Base-by-base conservation (phyloP, 1,139 yeast species). In the Insectozyma bohioensis region DNA sequence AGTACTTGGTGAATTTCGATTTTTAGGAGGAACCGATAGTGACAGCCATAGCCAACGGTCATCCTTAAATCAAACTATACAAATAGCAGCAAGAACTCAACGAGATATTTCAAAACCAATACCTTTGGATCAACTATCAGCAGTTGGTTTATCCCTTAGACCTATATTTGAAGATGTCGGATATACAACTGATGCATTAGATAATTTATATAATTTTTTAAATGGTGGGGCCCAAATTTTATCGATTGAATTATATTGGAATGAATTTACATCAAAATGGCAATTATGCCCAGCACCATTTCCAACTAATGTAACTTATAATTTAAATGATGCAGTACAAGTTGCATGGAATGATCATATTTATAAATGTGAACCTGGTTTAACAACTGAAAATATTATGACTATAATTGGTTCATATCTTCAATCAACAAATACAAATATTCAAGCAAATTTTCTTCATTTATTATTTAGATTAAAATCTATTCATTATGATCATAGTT, bases 161-260 rank as follows among this genome's bases (percentile, higher is more conserved):
- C 43, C 62, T 1, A 62, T 72, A 3, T 81, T 85, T 45, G 63
- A 71, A 2, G 43, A 48, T 1, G 43, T 55, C 10, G 86, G 85
- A 0, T 83, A 83, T 45, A 63, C 72, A 1, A 35, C 51, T 0
- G 52, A 53, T 1, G 54, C 82, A 0, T 42, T 82, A n/a, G 28
- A 41, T 1, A 47, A 54, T 4, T 44, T 84, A 3, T 35, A 45
- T 4, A 45, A 54, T 4, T 40, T 80, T 11, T 49, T 86, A 28
- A 54, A 59, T 26, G 55, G 60, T 2, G 92, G 92, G 0, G 63
- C 74, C 8, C 72, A 73, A 39, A 56, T 72, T 1, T 50, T 82
- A 16, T 61, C 72, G 38, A 36, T 87, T 9, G 94, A 87, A 50
- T 46, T 85, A 12, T 85, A 80, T 55, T 81, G 83, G 75, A 79